Evolutionary conservation across 2,329 filamentous ascomycete species (phyloP), one percentile per base, ranked within the genome.

Genomic region (Aureobasidium uvarum): DNA sequence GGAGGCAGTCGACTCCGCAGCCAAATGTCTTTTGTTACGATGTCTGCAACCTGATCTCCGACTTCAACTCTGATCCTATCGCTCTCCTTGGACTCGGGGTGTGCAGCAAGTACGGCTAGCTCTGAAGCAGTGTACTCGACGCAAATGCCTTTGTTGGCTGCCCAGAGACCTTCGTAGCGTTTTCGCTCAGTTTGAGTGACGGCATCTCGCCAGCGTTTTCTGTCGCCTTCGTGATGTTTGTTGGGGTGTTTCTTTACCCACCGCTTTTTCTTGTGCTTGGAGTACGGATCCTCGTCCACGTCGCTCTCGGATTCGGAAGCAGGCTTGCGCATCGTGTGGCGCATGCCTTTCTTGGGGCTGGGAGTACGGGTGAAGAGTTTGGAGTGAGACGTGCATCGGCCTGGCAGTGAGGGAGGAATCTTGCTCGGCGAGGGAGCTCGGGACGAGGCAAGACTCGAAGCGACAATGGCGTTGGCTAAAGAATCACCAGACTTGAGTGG

Each of bases 101-200:
- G 54, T 23, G 51, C 18, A 64, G 18, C 72, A 69, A 31, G 58
- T 56, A 20, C 67, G 58, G 7, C 58, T 58, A 23, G 66, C 46
- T 62, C 68, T 39, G 41, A 16, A 16, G 63, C 51, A 10, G 71
- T 71, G 59, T 73, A 72, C 13, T 74, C 68, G 31, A 75, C 72
- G 54, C 75, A 70, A 0, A 86, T 66, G 0, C 90, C 90, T 56
- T 86, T 85, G 71, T 95, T 95, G 48, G 89, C 91, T 1, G 91
- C 91, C 90, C 90, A 95, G 1, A 95, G 84, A 2, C 89, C 91
- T 75, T 94, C 91, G 75, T 95, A 95, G 1, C 91, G 83, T 72
- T 89, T 90, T n/a, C 89, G 81, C 72, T 95, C 90, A 5, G 85
- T 81, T 55, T 85, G 83, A 0, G 88, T 90, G 48, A 95, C 85